A percentile compares a stretch with the other conserved stretches of the same genome.
Evolutionary conservation across 208 protist genomes (phyloP).

Genomic region (Entamoeba dispar): DNA sequence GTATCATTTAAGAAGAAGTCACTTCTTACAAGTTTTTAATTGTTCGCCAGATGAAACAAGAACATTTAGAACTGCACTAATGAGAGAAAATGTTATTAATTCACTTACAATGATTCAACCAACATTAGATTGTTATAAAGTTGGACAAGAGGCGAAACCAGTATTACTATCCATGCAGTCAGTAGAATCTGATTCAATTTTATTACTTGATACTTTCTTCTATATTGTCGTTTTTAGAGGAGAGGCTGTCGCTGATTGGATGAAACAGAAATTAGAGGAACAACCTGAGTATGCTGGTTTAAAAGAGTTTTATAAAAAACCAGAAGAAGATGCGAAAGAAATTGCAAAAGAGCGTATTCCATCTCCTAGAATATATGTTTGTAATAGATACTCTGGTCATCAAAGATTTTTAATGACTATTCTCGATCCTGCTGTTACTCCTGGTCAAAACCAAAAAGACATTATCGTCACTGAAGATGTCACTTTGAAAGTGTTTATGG

Average conservation of each 20-base stretch:
- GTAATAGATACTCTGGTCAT: too few species aligned
- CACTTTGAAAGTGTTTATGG: too few species aligned
- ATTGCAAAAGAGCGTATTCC: background rate
- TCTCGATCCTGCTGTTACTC: too few species aligned
- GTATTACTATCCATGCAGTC: background rate
- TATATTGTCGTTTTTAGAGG: slow-evolving; percentile 3
- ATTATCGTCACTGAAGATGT: too few species aligned
- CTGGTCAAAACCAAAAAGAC: too few species aligned
- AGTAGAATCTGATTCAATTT: background rate
- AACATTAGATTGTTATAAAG: background rate
- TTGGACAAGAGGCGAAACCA: background rate
- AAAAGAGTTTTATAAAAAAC: background rate
- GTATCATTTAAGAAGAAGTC: slow-evolving; percentile 12
- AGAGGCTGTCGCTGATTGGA: background rate
- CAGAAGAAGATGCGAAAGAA: background rate
- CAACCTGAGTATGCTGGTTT: background rate
- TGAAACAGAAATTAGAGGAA: background rate
- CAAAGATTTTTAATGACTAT: too few species aligned
- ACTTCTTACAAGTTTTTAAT: slow-evolving; percentile 10
- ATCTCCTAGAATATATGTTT: background rate
- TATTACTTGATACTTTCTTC: slow-evolving; percentile 21
- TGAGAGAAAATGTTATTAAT: slow-evolving; percentile 10
- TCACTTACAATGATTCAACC: slow-evolving; percentile 21
- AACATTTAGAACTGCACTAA: background rate
- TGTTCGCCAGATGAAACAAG: slow-evolving; percentile 15